A percentile compares a stretch with the other conserved stretches of the same genome.
Evolutionary conservation across 2,329 filamentous ascomycete genomes (phyloP).

Genomic region (Cercospora nicotianae): DNA sequence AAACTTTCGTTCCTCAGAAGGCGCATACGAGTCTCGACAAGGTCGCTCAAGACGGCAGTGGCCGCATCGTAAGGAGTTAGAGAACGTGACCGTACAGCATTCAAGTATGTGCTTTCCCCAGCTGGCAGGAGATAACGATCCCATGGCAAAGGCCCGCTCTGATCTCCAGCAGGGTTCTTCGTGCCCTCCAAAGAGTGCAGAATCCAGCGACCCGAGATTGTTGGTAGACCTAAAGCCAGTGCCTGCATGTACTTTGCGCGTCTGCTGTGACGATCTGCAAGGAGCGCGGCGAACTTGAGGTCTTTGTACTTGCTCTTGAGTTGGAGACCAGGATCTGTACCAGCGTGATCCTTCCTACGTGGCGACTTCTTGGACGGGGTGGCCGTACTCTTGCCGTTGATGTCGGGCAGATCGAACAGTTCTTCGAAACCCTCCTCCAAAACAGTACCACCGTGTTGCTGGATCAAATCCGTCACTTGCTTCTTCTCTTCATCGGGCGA

Average conservation of each 20-base stretch:
- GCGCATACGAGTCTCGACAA: constrained; percentile 51
- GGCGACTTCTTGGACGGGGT: constrained; percentile 30
- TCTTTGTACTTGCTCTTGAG: constrained; percentile 54
- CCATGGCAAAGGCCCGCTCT: constrained; percentile 68
- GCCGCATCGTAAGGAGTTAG: constrained; percentile 62
- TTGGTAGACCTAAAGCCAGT: constrained; percentile 83
- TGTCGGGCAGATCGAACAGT: constrained; percentile 63
- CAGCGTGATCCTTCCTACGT: constrained; percentile 4
- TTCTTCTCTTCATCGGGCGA: constrained; percentile 60
- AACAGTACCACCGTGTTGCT: constrained; percentile 69
- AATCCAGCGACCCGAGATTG: constrained; percentile 80
- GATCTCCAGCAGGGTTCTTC: constrained; percentile 22
- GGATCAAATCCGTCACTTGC: constrained; percentile 62
- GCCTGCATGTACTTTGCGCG: constrained; percentile 94
- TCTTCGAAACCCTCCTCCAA: constrained; percentile 76
- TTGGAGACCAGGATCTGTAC: constrained; percentile 24
- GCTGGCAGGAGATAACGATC: constrained; percentile 79
- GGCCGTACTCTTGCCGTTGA: constrained; percentile 28
- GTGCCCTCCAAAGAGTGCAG: constrained; percentile 61
- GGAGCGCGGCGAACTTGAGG: constrained; percentile 77
- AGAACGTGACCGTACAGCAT: constrained; percentile 72
- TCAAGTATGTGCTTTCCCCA: constrained; percentile 74
- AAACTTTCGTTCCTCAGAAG: constrained; percentile 61
- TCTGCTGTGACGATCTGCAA: constrained; percentile 81
- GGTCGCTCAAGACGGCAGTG: constrained; percentile 55